Percentiles rank a stretch among this genome's conserved stretches.
Conservation (phyloP, 331 rosid species). For the Quercus lobata region DNA sequence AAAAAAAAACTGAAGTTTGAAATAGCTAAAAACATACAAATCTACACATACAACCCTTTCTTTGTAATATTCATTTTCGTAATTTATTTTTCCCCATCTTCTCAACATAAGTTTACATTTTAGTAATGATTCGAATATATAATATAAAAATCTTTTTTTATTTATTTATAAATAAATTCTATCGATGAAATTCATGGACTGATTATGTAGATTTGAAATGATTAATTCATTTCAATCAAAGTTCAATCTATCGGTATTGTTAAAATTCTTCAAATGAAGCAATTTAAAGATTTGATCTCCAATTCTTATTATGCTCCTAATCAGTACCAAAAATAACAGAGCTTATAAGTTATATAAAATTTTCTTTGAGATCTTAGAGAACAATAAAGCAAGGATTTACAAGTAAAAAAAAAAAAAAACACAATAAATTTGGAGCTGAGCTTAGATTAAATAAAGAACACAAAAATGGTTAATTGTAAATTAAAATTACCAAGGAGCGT, state of each 20-base stretch:
- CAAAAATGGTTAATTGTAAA: not conserved
- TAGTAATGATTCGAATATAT: not conserved
- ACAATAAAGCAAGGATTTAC: not conserved
- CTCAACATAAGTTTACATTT: not conserved
- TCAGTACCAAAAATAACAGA: not conserved
- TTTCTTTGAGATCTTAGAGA: not conserved
- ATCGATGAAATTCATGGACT: no score
- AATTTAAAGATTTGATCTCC: not conserved
- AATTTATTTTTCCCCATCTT: not conserved
- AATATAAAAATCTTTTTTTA: not conserved
- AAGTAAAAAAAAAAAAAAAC: no score
- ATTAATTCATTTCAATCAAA: no score
- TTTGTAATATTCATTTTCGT: not conserved
- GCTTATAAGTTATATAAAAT: not conserved
- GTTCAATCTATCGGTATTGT: no score
- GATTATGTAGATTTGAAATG: no score
- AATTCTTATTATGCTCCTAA: not conserved
- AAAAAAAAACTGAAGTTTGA: not conserved
- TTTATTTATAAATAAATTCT: no score
- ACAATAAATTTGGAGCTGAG: not conserved
- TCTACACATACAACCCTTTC: not conserved
- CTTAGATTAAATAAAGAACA: no score
- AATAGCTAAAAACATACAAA: not conserved
- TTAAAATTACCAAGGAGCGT: conserved; percentile 78
- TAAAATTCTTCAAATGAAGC: no score